These are phyloP conservation scores for Podila verticillata DNA, from an alignment of 192 early-diverging fungal species.

Conservation along the genomic window DNA sequence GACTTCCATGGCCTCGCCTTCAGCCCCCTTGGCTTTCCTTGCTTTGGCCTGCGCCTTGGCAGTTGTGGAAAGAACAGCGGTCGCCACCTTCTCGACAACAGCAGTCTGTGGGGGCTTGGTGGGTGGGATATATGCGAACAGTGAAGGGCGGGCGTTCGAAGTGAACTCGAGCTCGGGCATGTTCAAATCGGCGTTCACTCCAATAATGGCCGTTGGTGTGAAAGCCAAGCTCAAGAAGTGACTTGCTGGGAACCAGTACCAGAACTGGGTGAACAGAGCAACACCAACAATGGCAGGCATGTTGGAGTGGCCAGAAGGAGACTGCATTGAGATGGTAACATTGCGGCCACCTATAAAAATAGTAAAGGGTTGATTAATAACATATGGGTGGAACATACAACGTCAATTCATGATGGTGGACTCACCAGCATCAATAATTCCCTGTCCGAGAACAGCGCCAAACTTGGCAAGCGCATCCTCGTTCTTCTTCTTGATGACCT, in stretches of 20 bases:
- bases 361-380: neutral
- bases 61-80: slow-evolving; percentile 95
- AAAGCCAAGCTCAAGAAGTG: slow-evolving; percentile 97
- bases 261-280: slow-evolving; percentile 98
- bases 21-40: slow-evolving; percentile 74
- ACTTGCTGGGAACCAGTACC: slow-evolving; percentile 99
- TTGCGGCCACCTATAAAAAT: slow-evolving; percentile 83
- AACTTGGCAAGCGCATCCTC: slow-evolving; percentile 94
- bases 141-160: slow-evolving; percentile 86
- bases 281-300: slow-evolving; percentile 98
- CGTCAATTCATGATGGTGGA: too few species aligned
- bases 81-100: slow-evolving; percentile 90
- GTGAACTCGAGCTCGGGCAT: slow-evolving; percentile 87
- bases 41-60: slow-evolving; percentile 90
- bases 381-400: too few species aligned
- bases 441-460: slow-evolving; percentile 95
- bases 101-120: slow-evolving; percentile 84
- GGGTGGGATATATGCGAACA: slow-evolving; percentile 93
- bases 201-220: slow-evolving; percentile 95
- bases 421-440: slow-evolving; percentile 94
- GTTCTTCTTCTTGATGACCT: slow-evolving; percentile 91
- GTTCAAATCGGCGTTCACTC: slow-evolving; percentile 88
- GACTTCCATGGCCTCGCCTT: slow-evolving; percentile 57
- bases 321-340: slow-evolving; percentile 92
- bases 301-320: slow-evolving; percentile 87